Base-by-base conservation (phyloP, 2,329 filamentous ascomycete species). In the Trichoderma sp. region DNA sequence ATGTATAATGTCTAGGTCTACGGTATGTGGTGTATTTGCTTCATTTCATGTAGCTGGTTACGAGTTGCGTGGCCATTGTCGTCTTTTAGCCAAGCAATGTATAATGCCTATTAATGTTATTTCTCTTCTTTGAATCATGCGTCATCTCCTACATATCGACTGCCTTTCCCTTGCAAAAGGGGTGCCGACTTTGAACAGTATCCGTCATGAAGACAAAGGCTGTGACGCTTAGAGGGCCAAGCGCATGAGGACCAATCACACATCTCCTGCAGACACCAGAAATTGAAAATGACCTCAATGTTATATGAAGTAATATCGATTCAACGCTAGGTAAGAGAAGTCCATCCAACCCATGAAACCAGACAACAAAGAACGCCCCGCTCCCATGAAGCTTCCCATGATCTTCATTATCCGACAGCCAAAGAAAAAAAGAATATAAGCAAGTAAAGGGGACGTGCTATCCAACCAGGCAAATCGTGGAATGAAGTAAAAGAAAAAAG, bases 101-200 rank as follows among this genome's bases (percentile, higher is more conserved):
- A 47, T 61, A 65, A 66, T 54, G 51, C 64, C 52, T 66, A 66
- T 66, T 66, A 66, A 66, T 66, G 57, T 17, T 39, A 39, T 62
- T 56, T 19, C 50, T 34, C 45, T 19, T 30, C 10, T 60, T 26
- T 15, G 6, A 15, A 17, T n/a, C 10, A 15, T 14, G 43, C 6
- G 28, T 17, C 19, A 6, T 26, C 21, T 19, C 26, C 15, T 19
- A 7, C 5, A 12, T 45, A 21, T 45, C 34, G 10, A 39, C 10
- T 39, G 10, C 17, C 9, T 45, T n/a, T 24, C 21, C 21, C n/a
- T 45, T 45, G 43, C 43, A 7, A 5, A 45, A n/a, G 30, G 30
- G 9, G 30, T 34, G 9, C 9, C 9, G 9, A 44, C 7, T 55
- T 55, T 19, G n/a, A 17, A 17, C 26, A 19, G 12, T 21, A 50